Conservation (phyloP, 2,329 filamentous ascomycete genomes). For the Cadophora gregata region DNA sequence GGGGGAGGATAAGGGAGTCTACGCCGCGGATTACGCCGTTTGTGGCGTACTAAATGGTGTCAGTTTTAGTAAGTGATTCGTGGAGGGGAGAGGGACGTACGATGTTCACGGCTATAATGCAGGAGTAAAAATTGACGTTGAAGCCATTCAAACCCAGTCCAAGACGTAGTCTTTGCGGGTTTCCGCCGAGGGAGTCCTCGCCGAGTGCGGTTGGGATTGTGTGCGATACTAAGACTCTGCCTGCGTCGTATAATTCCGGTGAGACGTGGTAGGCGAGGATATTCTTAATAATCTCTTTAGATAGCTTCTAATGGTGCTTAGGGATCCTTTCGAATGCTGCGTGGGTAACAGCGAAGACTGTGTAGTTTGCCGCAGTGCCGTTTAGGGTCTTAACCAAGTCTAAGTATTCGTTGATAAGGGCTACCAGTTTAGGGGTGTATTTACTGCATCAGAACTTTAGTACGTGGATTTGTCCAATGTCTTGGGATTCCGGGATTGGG, state of each 20-base stretch:
- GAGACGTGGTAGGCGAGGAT: constrained; percentile 79
- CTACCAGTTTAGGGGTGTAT: constrained; percentile 77
- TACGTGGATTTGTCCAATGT: too few relatives aligned
- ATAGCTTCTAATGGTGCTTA: constrained; percentile 61
- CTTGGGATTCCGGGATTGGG: too few relatives aligned
- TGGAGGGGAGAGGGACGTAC: constrained; percentile 50
- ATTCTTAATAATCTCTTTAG: constrained; percentile 72
- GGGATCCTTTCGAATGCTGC: constrained; percentile 72
- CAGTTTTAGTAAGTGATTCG: not conserved
- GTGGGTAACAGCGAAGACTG: constrained; percentile 81
- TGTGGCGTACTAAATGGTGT: constrained; percentile 61
- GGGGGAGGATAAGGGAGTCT: constrained; percentile 77
- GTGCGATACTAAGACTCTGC: constrained; percentile 69
- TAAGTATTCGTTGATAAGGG: constrained; percentile 73
- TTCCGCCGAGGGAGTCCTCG: constrained; percentile 63
- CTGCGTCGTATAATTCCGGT: constrained; percentile 68
- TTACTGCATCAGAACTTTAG: too few relatives aligned
- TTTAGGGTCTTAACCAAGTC: constrained; percentile 77
- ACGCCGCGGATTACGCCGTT: constrained; percentile 86
- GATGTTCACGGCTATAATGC: constrained; percentile 72
- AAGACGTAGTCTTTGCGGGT: constrained; percentile 77
- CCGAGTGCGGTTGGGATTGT: constrained; percentile 75
- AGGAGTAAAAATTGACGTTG: constrained; percentile 78
- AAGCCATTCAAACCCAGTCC: constrained; percentile 67
- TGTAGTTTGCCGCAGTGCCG: constrained; percentile 75